Evolutionary conservation across 371 early-diverging fungal species (phyloP), one percentile per base, ranked within the genome.

Genomic region (Blakeslea trispora): DNA sequence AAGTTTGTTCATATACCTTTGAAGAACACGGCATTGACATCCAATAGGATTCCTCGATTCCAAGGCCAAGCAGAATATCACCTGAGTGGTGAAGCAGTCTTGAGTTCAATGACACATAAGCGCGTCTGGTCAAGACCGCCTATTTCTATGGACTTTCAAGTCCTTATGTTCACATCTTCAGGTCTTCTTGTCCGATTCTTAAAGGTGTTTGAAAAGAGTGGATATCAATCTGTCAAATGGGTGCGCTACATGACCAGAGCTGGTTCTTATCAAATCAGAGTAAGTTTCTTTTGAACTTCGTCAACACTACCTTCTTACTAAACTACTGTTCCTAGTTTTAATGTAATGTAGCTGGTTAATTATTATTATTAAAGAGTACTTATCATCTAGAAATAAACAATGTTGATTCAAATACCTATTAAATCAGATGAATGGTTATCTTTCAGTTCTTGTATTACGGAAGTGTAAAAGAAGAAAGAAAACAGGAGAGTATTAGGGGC

Each of bases 181-280:
- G 93, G 93, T 28, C 67, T 93, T 55, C 77, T 91, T 64, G 95
- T 95, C 19, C 81, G 92, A 61, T 95, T 91, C 79, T 64, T 95
- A 48, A 93, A 95, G 72, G 91, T 93, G 24, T 93, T 93, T 77
- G 95, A 95, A 61, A 92, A 92, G 80, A 88, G 88, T 59, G 88
- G 89, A 59, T 95, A 95, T 62, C 86, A 90, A 53, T 88, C 87
- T 61, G 93, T 93, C 39, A 93, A 93, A 68, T 93, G 95, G 95
- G 93, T 95, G n/a, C 74, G 95, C 59, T 95, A 95, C 68, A 86
- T 92, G 86, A 92, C 95, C 51, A 92, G 91, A 56, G 93, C 93
- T 15, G 94, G 94, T 10, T 85, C 86, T 46, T 94, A 94, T 70
- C 92, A 94, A 66, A 87, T 92, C 53, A 76, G 91, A 75, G 88